Evolutionary conservation across 2,329 filamentous ascomycete genomes (phyloP).

Genomic region (Lasiodiplodia hormozganensis): DNA sequence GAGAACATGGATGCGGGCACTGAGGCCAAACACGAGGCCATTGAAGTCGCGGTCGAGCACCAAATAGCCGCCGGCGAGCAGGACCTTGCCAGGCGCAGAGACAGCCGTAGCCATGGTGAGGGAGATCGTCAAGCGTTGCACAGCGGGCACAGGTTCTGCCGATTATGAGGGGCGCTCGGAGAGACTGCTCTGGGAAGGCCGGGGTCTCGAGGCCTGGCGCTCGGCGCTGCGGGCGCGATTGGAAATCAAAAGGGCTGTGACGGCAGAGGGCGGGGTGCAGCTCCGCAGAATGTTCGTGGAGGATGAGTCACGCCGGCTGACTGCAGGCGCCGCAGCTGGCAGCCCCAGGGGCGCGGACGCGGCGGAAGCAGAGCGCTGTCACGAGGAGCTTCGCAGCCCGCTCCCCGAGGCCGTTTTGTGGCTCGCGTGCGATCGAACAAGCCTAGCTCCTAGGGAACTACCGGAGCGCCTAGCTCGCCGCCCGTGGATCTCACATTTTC

Average conservation of each 20-base stretch:
- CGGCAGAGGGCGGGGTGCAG: constrained; percentile 24
- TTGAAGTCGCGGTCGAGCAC: constrained; percentile 89
- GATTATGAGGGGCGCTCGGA: constrained; percentile 17
- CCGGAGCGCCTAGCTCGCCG: constrained; percentile 15
- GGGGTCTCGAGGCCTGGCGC: constrained; percentile 15
- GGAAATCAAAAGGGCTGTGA: constrained; percentile 19
- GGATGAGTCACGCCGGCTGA: constrained; percentile 26
- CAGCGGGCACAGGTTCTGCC: constrained; percentile 63
- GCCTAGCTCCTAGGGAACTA: constrained; percentile 20
- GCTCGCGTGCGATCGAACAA: not conserved
- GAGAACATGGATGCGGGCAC: constrained; percentile 68
- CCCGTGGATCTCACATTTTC: constrained; percentile 19
- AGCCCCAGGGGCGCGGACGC: constrained; percentile 17
- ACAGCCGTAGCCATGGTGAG: constrained; percentile 56
- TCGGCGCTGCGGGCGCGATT: constrained; percentile 12
- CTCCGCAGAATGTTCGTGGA: constrained; percentile 27
- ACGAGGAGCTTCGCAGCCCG: constrained; percentile 7
- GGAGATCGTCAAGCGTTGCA: constrained; percentile 72
- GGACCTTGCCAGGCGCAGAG: constrained; percentile 94
- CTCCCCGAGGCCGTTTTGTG: not conserved
- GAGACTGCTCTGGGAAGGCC: constrained; percentile 12
- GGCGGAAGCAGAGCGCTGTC: constrained; percentile 22
- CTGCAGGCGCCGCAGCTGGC: constrained; percentile 12
- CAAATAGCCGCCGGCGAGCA: constrained; percentile 92
- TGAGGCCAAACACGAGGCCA: constrained; percentile 70